phyloP scores from a whole-genome alignment of 768 basidiomycete species.

The Austroboletus eburneus region DNA sequence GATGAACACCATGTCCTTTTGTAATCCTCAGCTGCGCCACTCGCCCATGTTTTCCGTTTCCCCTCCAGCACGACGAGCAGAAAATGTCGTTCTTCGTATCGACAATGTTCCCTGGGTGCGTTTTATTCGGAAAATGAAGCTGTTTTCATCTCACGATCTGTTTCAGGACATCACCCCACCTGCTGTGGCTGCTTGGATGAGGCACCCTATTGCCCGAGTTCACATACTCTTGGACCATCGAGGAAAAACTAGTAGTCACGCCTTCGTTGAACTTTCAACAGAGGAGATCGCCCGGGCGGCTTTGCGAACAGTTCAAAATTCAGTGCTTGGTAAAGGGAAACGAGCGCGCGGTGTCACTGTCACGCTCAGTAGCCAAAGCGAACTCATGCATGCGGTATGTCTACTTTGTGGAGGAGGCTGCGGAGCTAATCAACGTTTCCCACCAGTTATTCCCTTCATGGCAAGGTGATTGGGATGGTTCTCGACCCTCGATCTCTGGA shows the following conservation, averaged over 20 bases:
- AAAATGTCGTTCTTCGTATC: slow-evolving; percentile 67
- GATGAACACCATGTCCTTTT: slow-evolving; percentile 31
- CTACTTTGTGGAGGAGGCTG: neutral
- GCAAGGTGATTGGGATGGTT: slow-evolving; percentile 70
- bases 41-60: slow-evolving; percentile 9
- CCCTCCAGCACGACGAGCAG: slow-evolving; percentile 19
- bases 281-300: slow-evolving; percentile 62
- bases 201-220: slow-evolving; percentile 57
- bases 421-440: slow-evolving; percentile 1
- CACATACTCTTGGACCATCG: slow-evolving; percentile 78
- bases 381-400: slow-evolving; percentile 72
- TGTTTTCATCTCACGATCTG: slow-evolving; percentile 5
- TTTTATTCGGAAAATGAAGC: slow-evolving; percentile 19
- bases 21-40: slow-evolving; percentile 19
- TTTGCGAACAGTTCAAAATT: slow-evolving; percentile 48
- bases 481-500: slow-evolving; percentile 62
- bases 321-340: slow-evolving; percentile 71
- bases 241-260: slow-evolving; percentile 83
- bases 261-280: slow-evolving; percentile 69
- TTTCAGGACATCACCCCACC: slow-evolving; percentile 78
- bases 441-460: slow-evolving; percentile 75
- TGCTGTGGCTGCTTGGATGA: slow-evolving; percentile 64
- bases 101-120: slow-evolving; percentile 89
- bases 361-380: slow-evolving; percentile 74
- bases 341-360: slow-evolving; percentile 82